A percentile compares a stretch with the other conserved stretches of the same genome.
Evolutionary conservation across 1,139 yeast species (phyloP).

Genomic region (Zygotorulaspora mrakii): DNA sequence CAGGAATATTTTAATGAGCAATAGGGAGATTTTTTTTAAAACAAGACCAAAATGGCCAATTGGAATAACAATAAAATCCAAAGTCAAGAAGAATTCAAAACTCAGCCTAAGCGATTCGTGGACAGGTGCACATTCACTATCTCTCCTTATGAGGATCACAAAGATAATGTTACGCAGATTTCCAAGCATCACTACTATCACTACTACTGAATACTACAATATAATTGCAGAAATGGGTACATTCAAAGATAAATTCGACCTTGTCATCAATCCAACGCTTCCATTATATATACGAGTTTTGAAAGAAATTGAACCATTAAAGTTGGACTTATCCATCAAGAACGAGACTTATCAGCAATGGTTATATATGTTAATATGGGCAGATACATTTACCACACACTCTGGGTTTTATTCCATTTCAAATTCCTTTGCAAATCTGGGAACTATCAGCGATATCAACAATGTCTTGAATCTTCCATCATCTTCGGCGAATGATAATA

Average conservation of each 20-base stretch:
- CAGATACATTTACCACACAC: slow-evolving; percentile 50
- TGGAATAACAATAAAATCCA: slow-evolving; percentile 60
- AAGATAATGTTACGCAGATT: slow-evolving; percentile 41
- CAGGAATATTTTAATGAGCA: slow-evolving; percentile 11
- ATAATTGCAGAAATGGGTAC: slow-evolving; percentile 20
- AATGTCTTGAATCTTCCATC: not conserved
- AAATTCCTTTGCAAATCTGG: slow-evolving; percentile 5
- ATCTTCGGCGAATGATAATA: slow-evolving; percentile 8
- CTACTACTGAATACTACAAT: slow-evolving; percentile 37
- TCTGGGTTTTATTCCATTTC: slow-evolving; percentile 19
- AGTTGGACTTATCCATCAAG: slow-evolving; percentile 54
- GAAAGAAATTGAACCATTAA: slow-evolving; percentile 45
- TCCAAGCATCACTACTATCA: slow-evolving; percentile 36
- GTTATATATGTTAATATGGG: slow-evolving; percentile 70
- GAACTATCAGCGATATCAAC: slow-evolving; percentile 1
- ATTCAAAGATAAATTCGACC: slow-evolving; percentile 17
- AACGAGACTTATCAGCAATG: slow-evolving; percentile 58
- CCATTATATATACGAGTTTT: slow-evolving; percentile 21
- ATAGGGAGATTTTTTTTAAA: slow-evolving; percentile 21
- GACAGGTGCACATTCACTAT: slow-evolving; percentile 57
- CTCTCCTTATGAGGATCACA: slow-evolving; percentile 44
- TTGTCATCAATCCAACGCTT: slow-evolving; percentile 11
- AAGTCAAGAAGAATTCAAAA: slow-evolving; percentile 54
- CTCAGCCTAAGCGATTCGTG: slow-evolving; percentile 51
- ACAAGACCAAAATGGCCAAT: slow-evolving; percentile 44